Evolutionary conservation across 169 alveolate genomes (phyloP), one percentile per base, ranked within the genome.

Genomic region (Condylostoma magnum): DNA sequence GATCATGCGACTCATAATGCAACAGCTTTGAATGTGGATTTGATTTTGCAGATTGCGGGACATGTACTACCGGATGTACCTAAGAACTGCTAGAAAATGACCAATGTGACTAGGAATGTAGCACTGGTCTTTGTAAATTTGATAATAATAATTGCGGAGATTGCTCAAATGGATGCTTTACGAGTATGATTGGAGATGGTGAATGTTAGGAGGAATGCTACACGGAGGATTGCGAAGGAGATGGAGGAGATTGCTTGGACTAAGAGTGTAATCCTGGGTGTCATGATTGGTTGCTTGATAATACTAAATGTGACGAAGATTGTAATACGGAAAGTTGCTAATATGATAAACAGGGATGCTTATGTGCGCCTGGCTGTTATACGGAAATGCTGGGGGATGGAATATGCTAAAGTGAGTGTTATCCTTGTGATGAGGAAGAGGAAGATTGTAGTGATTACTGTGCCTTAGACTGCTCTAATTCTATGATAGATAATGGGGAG

Each of bases 81-180:
- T 2, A 31, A 12, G 28, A 22, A 18, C 12, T 51, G 60, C 60
- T 15, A 51, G 18, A 20, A 18, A 51, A 46, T 28, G 30, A 53
- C 33, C n/a, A 1, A 5, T 53, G 65, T 4, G 65, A 53, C 30
- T 53, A 22, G 30, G 47, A 53, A 4, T 53, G 65, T 10, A 15
- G 30, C 33, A 53, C 20, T 6, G 3, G 25, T 25, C 44, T 27
- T 27, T 53, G 65, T 20, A 22, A 20, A 6, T 53, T 20, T 53
- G 65, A 53, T 6, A 53, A 53, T 28, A 12, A 15, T 20, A 25
- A 5, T 4, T 53, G 65, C 33, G 65, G 65, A 53, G 65, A 53
- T 8, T 53, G 65, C 30, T 34, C 65, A 2, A 25, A 27, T 25
- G 65, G 65, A 5, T 53, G 65, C 65, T 53, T 53, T 53, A 53